Evolutionary conservation across 345 rosid genomes (phyloP), one percentile per base, ranked within the genome.

Genomic region (Nasturtium officinale): DNA sequence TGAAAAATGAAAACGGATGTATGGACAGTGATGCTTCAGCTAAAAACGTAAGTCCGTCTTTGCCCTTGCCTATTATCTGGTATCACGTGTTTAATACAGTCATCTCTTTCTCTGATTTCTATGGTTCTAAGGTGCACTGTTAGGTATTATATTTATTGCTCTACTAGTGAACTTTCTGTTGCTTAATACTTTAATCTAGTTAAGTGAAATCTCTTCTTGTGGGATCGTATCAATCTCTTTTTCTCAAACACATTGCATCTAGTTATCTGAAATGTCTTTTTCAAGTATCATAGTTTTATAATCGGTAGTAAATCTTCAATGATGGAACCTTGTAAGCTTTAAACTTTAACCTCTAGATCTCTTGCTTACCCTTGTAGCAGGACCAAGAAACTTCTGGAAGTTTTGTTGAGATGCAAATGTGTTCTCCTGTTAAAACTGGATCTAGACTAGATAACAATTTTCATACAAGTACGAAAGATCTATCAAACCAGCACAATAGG

Each of bases 351-450:
- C 59, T 62, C 35, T 62, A 69, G 17, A 40, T 77, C 33, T 65
- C 20, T 32, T 72, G 43, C 58, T 77, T 77, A 26, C 51, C 62
- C 61, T 21, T 77, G 80, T 52, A 52, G 12, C 83, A 84, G 91
- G 89, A 79, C 55, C 84, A 78, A 58, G 84, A 73, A 85, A 77
- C 82, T 73, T 66, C 82, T 48, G 84, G 77, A 52, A 77, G 81
- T 68, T 84, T 81, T 56, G 83, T 80, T 67, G 84, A 89, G 62
- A 13, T 65, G 40, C 64, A 37, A 30, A 63, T 48, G 35, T 51
- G 26, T 35, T 59, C 80, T 71, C 77, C 67, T 78, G 64, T 65
- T 77, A 38, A 51, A 83, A 61, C 79, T 90, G 82, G 86, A 89
- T 74, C 84, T 86, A 77, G 73, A 81, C 50, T 88, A 82, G 82